Base-by-base conservation (phyloP, 2,329 filamentous ascomycete genomes). In the Talaromyces sp. region DNA sequence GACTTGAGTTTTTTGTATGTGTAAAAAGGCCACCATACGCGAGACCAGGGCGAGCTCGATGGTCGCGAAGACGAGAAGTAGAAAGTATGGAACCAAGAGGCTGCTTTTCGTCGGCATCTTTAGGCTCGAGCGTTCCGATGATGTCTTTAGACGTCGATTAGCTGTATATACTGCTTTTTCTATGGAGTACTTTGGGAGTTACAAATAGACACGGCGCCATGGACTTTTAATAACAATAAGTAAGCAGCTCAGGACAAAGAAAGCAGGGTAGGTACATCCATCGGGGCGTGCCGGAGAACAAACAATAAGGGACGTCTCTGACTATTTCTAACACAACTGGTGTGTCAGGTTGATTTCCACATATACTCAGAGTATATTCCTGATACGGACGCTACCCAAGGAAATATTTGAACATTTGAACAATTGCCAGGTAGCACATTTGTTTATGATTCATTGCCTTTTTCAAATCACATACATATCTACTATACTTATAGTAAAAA, bases 31-130 rank as follows among this genome's bases (percentile, higher is more conserved):
- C 12, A 61, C 59, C 59, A 61, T 61, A 7, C 54, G 59, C 23
- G 59, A 61, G 31, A 61, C 59, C 12, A 61, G 54, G n/a, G 59
- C 53, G 34, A 61, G 59, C 50, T 61, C 54, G 14, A 57, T 36
- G 34, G 59, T 61, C 12, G 59, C 42, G 14, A 42, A 51, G 44
- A 61, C 31, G 28, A 61, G 54, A 18, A 61, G 54, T 28, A 57
- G 16, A n/a, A 47, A 36, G 36, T 52, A 61, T 31, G 59, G 59
- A 16, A 61, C 52, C 33, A 57, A 57, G 16, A 61, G 59, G 14
- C 14, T 42, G 23, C 12, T 52, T 30, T 57, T 57, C 10, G 23
- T 28, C 6, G 33, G 7, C 44, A 61, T 57, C 44, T 33, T 28
- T 28, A 27, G 8, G 23, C 4, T 7, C 8, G 18, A 14, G 12